These are phyloP conservation scores for Didymella segeticola DNA, from an alignment of 2,329 filamentous ascomycete genomes.

Conservation along the genomic window DNA sequence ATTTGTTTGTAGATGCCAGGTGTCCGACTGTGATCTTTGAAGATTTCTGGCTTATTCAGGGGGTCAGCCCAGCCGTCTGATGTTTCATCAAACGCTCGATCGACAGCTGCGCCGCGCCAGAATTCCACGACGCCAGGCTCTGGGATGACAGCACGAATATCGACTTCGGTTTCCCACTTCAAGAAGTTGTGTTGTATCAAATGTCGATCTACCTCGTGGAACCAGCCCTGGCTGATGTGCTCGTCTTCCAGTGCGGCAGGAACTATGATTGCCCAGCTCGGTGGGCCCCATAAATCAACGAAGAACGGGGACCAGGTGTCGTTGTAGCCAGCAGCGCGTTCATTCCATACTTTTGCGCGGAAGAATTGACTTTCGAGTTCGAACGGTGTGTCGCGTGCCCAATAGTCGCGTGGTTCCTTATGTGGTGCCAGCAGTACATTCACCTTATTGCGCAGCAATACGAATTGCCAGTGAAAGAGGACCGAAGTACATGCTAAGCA, in stretches of 20 bases:
- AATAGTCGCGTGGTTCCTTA: not conserved
- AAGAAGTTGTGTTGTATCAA: not conserved
- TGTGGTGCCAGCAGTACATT: not conserved
- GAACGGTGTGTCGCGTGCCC: not conserved
- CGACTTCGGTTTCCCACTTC: not conserved
- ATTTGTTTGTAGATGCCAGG: not conserved
- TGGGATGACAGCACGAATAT: not conserved
- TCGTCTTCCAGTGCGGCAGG: not conserved
- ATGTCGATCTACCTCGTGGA: not conserved
- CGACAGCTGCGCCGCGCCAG: not conserved
- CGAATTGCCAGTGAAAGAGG: not conserved
- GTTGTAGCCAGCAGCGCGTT: not conserved
- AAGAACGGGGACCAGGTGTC: not conserved
- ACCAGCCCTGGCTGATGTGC: not conserved
- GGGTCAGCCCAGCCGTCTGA: not conserved
- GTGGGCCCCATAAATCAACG: not conserved
- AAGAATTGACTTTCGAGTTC: not conserved
- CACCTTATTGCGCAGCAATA: not conserved
- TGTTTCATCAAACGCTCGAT: not conserved
- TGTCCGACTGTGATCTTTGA: not conserved
- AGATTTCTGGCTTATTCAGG: not conserved
- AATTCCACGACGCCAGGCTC: not conserved
- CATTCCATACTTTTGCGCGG: not conserved
- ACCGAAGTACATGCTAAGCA: not conserved
- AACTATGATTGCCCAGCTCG: not conserved